phyloP scores from a whole-genome alignment of 306 rosid species.

The Cucurbita pepo region DNA sequence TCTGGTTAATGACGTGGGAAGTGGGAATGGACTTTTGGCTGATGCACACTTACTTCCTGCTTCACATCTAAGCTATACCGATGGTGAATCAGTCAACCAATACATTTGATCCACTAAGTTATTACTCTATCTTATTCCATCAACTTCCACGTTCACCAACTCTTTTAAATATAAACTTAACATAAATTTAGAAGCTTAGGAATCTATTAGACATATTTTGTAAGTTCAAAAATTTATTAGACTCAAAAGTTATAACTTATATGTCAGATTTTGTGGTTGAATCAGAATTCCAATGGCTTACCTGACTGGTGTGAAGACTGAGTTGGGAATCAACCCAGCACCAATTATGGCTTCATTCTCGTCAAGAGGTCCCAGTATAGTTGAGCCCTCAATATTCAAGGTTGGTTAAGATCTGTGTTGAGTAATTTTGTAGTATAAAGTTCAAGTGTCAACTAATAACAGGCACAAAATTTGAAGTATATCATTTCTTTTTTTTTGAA shows the following conservation, averaged over 20 bases:
- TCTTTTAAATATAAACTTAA: too few relatives aligned
- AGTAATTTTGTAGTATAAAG: too few relatives aligned
- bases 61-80: not conserved
- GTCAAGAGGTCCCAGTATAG: slow-evolving; percentile 1
- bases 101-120: not conserved
- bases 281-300: not conserved
- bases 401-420: not conserved
- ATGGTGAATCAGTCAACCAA: not conserved
- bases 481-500: too few relatives aligned
- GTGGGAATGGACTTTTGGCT: not conserved
- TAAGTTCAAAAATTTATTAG: too few relatives aligned
- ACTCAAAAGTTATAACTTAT: too few relatives aligned
- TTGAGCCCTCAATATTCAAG: not conserved
- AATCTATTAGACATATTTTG: too few relatives aligned
- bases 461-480: too few relatives aligned
- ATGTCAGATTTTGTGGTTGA: too few relatives aligned
- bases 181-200: too few relatives aligned
- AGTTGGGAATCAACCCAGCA: not conserved
- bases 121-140: not conserved
- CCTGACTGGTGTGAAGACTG: not conserved
- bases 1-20: not conserved
- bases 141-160: too few relatives aligned
- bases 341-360: not conserved
- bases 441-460: too few relatives aligned
- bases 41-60: not conserved